phyloP scores from a whole-genome alignment of 169 alveolate genomes.

The Theileria parva region DNA sequence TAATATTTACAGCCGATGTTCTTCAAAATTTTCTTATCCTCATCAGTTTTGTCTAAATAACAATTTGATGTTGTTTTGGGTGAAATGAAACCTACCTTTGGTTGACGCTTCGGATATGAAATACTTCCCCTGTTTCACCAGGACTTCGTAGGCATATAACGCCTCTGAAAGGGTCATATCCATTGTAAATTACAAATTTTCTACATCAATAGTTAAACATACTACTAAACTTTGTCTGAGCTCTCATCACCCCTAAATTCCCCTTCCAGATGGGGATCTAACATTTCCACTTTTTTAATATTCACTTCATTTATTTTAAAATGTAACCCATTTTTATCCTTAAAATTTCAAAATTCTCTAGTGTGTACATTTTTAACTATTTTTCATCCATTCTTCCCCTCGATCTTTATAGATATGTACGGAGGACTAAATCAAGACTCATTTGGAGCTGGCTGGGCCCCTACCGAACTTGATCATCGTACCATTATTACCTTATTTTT shows the following conservation, averaged over 20 bases:
- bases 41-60: constrained; percentile 13
- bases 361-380: constrained; percentile 6
- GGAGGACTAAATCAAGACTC: constrained; percentile 66
- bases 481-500: constrained; percentile 16
- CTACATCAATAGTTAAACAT: neutral
- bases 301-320: neutral
- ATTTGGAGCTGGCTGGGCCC: constrained; percentile 64
- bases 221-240: neutral
- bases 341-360: neutral
- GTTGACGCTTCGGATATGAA: constrained; percentile 8
- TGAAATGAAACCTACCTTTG: constrained; percentile 13
- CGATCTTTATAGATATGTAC: constrained; percentile 24
- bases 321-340: neutral
- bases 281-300: neutral
- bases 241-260: neutral
- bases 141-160: constrained; percentile 16
- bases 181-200: neutral
- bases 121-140: constrained; percentile 27
- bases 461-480: constrained; percentile 54
- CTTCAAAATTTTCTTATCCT: constrained; percentile 12
- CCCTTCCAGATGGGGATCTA: constrained; percentile 28
- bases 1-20: constrained; percentile 19
- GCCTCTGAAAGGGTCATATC: constrained; percentile 18
- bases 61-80: neutral
- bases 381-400: neutral